phyloP scores from a whole-genome alignment of 306 rosid species.

The Hippophae tibetana region DNA sequence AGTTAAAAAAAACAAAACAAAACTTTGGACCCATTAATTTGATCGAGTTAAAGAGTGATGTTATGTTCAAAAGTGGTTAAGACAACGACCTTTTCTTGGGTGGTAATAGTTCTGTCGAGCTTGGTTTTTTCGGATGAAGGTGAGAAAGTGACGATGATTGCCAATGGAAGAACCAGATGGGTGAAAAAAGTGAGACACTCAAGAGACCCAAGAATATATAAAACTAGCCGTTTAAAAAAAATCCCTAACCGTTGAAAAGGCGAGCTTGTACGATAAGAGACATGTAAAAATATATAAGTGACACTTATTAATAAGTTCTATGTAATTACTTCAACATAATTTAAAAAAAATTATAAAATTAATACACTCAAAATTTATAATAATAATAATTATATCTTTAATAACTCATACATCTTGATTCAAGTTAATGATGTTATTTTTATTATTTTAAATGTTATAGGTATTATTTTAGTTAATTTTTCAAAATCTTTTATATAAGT shows the following conservation, averaged over 20 bases:
- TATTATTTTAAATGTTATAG: too few species aligned
- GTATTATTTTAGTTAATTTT: too few species aligned
- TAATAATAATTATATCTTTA: too few species aligned
- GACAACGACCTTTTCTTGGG: slow-evolving; percentile 1
- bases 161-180: slow-evolving; percentile 7
- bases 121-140: slow-evolving; percentile 10
- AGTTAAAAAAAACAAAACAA: slow-evolving; percentile 13
- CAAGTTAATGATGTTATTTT: too few species aligned
- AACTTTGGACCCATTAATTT: slow-evolving; percentile 17
- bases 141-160: slow-evolving; percentile 13
- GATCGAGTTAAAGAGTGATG: slow-evolving; percentile 3
- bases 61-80: slow-evolving; percentile 3
- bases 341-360: too few species aligned
- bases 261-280: too few species aligned
- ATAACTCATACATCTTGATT: too few species aligned
- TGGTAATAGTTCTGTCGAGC: slow-evolving; percentile 5
- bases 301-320: too few species aligned
- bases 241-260: slow-evolving; percentile 55
- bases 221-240: slow-evolving; percentile 60
- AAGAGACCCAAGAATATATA: slow-evolving; percentile 13
- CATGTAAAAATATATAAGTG: too few species aligned
- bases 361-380: too few species aligned
- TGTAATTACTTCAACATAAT: too few species aligned
- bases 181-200: background rate
- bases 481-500: too few species aligned